Conservation (phyloP, 164 flowering plant genomes). For the Macadamia integrifolia region DNA sequence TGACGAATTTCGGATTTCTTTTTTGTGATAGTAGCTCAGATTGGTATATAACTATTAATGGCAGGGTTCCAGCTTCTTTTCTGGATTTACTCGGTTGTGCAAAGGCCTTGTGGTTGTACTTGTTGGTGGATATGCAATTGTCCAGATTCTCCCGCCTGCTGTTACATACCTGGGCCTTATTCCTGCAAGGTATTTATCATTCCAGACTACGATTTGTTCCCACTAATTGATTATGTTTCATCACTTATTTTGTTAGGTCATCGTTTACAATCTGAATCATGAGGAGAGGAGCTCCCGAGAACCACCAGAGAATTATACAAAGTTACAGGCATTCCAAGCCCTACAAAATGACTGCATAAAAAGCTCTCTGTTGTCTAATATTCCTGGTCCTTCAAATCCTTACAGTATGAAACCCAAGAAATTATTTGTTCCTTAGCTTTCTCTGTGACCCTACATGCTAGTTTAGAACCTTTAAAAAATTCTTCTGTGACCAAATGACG, state of each 20-base stretch:
- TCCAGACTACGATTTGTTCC: background rate
- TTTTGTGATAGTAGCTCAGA: conserved; percentile 35
- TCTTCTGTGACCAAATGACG: no score
- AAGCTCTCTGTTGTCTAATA: no score
- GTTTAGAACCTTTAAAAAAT: no score
- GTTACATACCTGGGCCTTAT: conserved; percentile 76
- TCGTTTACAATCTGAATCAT: no score
- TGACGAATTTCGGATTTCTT: conserved; percentile 17
- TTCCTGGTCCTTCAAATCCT: no score
- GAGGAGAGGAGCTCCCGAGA: no score
- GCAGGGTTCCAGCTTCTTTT: conserved; percentile 39
- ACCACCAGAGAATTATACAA: no score
- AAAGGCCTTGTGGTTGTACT: conserved; percentile 83
- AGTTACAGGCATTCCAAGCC: no score
- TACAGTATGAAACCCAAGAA: no score
- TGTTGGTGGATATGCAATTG: conserved; percentile 54
- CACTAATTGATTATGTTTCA: background rate
- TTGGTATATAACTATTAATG: conserved; percentile 17
- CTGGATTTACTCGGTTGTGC: conserved; percentile 78
- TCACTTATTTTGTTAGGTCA: background rate
- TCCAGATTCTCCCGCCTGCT: conserved; percentile 66
- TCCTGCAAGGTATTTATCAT: conserved; percentile 66
- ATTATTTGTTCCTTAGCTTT: no score
- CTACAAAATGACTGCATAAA: no score
- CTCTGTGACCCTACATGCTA: no score